Conservation (phyloP, 2,329 filamentous ascomycete species). For the Ophiobolus disseminans region DNA sequence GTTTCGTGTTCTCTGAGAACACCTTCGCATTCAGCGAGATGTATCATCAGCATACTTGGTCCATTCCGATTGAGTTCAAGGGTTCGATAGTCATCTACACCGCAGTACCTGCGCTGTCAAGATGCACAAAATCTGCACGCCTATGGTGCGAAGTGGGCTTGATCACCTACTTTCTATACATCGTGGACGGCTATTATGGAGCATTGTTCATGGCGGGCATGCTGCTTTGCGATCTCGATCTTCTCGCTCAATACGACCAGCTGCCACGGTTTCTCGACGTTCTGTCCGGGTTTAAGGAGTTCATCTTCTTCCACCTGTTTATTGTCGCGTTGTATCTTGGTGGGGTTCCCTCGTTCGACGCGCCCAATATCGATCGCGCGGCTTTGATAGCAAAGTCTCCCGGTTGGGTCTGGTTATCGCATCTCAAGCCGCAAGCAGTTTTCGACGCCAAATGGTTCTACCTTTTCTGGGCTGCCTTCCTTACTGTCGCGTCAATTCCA, state of each 20-base stretch:
- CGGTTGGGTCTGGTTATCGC: slow-evolving; percentile 67
- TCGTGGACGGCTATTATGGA: slow-evolving; percentile 69
- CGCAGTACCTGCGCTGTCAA: slow-evolving; percentile 62
- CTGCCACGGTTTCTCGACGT: slow-evolving; percentile 56
- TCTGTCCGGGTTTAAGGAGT: slow-evolving; percentile 59
- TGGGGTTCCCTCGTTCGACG: slow-evolving; percentile 64
- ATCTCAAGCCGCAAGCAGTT: slow-evolving; percentile 69
- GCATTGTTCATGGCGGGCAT: slow-evolving; percentile 47
- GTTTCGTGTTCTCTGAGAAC: slow-evolving; percentile 68
- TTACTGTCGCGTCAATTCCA: slow-evolving; percentile 63
- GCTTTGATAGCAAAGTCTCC: slow-evolving; percentile 59
- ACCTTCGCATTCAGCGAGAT: slow-evolving; percentile 61
- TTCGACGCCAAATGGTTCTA: slow-evolving; percentile 74
- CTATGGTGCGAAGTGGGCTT: slow-evolving; percentile 62
- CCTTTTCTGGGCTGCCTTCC: slow-evolving; percentile 66
- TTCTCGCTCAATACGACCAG: slow-evolving; percentile 35
- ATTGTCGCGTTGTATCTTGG: slow-evolving; percentile 64
- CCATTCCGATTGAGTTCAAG: slow-evolving; percentile 50
- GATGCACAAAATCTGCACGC: slow-evolving; percentile 62
- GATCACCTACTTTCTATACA: slow-evolving; percentile 71
- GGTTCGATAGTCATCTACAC: slow-evolving; percentile 71
- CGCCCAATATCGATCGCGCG: slow-evolving; percentile 49
- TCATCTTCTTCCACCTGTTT: slow-evolving; percentile 51
- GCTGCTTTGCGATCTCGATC: slow-evolving; percentile 47
- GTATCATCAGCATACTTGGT: slow-evolving; percentile 47